These are phyloP conservation scores for Pleurozium schreberi DNA, from an alignment of 225 moss, liverwort and hornwort genomes.

Conservation along the genomic window DNA sequence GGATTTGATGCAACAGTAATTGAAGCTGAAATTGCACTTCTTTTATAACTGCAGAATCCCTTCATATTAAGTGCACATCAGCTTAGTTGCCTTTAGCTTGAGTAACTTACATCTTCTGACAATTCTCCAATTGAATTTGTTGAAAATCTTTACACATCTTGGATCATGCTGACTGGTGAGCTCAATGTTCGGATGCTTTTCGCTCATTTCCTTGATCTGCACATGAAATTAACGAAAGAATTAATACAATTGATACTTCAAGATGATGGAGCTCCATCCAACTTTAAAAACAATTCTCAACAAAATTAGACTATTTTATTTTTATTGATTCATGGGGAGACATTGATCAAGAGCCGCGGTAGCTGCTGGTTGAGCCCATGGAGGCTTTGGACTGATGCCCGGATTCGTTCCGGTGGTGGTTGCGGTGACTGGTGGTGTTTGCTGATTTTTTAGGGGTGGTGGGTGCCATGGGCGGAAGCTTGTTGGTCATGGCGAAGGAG, in stretches of 20 bases:
- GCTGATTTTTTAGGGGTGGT: not conserved
- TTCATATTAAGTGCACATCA: not conserved
- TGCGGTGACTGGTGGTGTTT: not conserved
- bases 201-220: not conserved
- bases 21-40: not conserved
- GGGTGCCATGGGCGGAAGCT: conserved; percentile 42
- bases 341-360: conserved; percentile 2
- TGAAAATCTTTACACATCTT: not conserved
- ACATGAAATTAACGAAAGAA: not conserved
- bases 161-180: not conserved
- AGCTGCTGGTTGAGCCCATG: conserved; percentile 4
- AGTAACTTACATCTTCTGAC: not conserved
- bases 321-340: not conserved
- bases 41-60: not conserved
- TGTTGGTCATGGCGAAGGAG: conserved; percentile 14
- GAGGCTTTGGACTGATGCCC: conserved; percentile 10
- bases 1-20: not conserved
- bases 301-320: not conserved
- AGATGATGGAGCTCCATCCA: not conserved
- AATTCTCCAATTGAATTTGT: not conserved
- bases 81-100: not conserved
- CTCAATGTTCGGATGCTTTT: not conserved
- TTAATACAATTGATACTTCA: not conserved
- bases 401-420: not conserved
- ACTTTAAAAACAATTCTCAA: not conserved